Base-by-base conservation (phyloP, 1,139 yeast genomes). In the Nematodospora anomalae region DNA sequence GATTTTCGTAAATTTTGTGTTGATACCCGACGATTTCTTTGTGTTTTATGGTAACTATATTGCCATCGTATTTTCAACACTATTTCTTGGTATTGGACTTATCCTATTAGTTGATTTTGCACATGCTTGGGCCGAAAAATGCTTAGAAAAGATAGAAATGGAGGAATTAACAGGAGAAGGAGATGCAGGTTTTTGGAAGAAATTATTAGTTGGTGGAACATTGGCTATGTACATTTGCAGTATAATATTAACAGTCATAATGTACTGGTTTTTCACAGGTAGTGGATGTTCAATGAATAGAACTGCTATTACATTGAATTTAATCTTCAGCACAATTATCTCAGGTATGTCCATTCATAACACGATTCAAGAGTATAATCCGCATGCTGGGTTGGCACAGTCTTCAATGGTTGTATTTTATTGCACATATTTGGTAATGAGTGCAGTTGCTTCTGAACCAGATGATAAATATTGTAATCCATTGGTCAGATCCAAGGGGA, bases 41-140 rank as follows among this genome's bases (percentile, higher is more conserved):
- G 76, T 90, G 20, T 73, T 85, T 52, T 94, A 95, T 80, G 97
- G 98, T 1, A 92, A 87, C 58, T 80, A 89, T 64, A 71, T 92
- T 35, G 90, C 97, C 10, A 84, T 89, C 30, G 64, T 88, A 4
- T 83, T 89, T 52, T 87, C 96, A 28, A 83, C 94, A 3, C 59
- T 89, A 3, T 94, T 94, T 60, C 74, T 92, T 26, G 82, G 94
- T 6, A 88, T 92, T 44, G 98, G 98, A 0, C 71, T 94, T 41
- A 86, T 94, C 8, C 70, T 94, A 35, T 65, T 94, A 37, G 97
- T 94, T 21, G 98, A 94, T 60, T 92, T 89, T 71, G 97, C 98
- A 9, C 98, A 94, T 61, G 94, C 94, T 42, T 94, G 97, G 97
- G 97, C 98, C 0, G 99, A 94, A 53, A 87, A 85, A 8, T 94